Conservation (phyloP, 805 yeast genomes). For the Candida coleopterorum region DNA sequence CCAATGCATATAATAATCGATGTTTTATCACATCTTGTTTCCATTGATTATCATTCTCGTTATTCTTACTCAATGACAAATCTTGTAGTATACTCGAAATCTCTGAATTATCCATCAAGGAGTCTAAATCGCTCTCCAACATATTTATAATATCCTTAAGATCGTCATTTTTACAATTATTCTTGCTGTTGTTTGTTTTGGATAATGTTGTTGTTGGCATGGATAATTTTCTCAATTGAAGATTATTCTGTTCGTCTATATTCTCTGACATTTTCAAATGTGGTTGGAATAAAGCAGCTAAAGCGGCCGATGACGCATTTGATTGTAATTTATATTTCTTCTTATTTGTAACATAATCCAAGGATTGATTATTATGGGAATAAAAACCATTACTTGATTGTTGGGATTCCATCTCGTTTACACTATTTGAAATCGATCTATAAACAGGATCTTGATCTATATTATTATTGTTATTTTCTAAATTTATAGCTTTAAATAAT, state of each 20-base stretch:
- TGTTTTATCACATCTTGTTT: constrained; percentile 41
- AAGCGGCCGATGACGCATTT: constrained; percentile 44
- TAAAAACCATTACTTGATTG: background rate
- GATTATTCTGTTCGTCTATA: constrained; percentile 10
- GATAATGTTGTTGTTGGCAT: constrained; percentile 7
- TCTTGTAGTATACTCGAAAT: constrained; percentile 55
- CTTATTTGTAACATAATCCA: constrained; percentile 2
- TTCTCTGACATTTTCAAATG: constrained; percentile 33
- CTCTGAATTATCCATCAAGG: constrained; percentile 26
- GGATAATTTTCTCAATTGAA: background rate
- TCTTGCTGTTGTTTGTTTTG: background rate
- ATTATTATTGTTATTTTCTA: constrained; percentile 1
- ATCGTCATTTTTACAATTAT: constrained; percentile 23
- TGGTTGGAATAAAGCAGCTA: constrained; percentile 42
- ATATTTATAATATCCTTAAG: constrained; percentile 46
- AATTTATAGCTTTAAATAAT: constrained; percentile 21
- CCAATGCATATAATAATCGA: constrained; percentile 55
- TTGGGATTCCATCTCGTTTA: background rate
- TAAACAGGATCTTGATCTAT: background rate
- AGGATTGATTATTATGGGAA: constrained; percentile 4
- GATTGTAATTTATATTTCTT: constrained; percentile 28
- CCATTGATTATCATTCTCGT: constrained; percentile 16
- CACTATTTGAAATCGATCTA: constrained; percentile 6
- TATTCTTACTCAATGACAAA: constrained; percentile 44
- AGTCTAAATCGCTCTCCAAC: constrained; percentile 35